phyloP scores from a whole-genome alignment of 176 grass and related monocot species.

The Chrysopogon serrulatus region DNA sequence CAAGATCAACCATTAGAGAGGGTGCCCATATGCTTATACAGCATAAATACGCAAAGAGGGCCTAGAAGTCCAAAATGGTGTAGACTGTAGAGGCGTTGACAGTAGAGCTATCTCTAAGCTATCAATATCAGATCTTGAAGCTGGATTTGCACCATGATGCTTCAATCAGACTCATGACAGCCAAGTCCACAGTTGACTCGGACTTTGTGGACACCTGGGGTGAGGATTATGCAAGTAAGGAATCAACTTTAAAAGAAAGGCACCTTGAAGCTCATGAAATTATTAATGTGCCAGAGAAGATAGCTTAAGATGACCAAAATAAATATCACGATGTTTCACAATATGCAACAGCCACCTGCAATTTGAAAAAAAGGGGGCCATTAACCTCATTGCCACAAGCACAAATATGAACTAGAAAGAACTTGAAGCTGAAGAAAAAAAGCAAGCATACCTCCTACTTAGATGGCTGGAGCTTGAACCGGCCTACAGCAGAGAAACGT shows the following conservation, averaged over 20 bases:
- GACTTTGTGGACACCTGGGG: background rate
- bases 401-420: background rate
- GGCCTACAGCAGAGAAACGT: background rate
- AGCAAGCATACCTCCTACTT: conserved; percentile 46
- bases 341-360: conserved; percentile 35
- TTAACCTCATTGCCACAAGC: background rate
- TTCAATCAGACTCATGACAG: background rate
- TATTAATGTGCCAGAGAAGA: background rate
- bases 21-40: background rate
- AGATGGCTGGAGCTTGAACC: conserved; percentile 31
- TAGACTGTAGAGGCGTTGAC: background rate
- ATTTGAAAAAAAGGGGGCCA: background rate
- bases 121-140: conserved; percentile 11
- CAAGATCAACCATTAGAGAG: background rate
- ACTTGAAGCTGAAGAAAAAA: background rate
- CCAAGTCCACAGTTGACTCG: background rate
- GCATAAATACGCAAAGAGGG: background rate
- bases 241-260: conserved; percentile 3
- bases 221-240: background rate
- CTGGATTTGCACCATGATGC: conserved; percentile 21
- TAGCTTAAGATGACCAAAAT: conserved; percentile 8
- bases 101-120: background rate
- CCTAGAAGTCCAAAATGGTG: background rate
- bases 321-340: background rate
- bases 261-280: background rate